These are phyloP conservation scores for Arachis hypogaea DNA, from an alignment of 306 rosid genomes.

Conservation along the genomic window DNA sequence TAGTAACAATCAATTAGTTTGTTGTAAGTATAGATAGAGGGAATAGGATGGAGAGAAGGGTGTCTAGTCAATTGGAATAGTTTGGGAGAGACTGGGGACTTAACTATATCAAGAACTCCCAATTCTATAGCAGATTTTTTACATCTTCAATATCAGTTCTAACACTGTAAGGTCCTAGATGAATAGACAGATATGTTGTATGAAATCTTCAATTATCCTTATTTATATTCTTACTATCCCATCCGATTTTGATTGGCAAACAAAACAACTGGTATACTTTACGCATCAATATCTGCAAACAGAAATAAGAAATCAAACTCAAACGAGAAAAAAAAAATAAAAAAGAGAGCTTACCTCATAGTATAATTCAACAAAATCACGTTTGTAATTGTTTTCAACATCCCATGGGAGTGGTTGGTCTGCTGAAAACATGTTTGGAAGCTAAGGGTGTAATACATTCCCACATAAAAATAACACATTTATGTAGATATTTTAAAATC, in stretches of 20 bases:
- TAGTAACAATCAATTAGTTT: too few relatives aligned
- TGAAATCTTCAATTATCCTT: background rate
- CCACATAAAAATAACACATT: conserved; percentile 21
- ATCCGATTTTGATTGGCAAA: background rate
- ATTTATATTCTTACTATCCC: conserved; percentile 4
- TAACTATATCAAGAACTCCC: too few relatives aligned
- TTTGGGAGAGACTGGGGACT: too few relatives aligned
- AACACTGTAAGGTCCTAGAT: too few relatives aligned
- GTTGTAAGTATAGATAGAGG: too few relatives aligned
- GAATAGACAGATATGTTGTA: too few relatives aligned
- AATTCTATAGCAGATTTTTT: too few relatives aligned
- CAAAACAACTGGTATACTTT: conserved; percentile 14
- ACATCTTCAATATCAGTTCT: background rate
- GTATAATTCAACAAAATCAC: conserved; percentile 70
- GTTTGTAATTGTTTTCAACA: conserved; percentile 66
- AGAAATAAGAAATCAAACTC: conserved; percentile 7
- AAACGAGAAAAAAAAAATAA: conserved; percentile 25
- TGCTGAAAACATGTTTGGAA: conserved; percentile 80
- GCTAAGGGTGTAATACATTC: conserved; percentile 57
- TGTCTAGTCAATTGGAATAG: too few relatives aligned
- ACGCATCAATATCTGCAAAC: conserved; percentile 11
- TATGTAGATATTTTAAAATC: background rate
- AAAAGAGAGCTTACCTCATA: conserved; percentile 64
- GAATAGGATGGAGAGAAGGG: too few relatives aligned
- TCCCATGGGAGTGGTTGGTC: conserved; percentile 83